Percentiles rank a stretch among this genome's conserved stretches.
These are phyloP conservation scores for Lunularia cruciata DNA, from an alignment of 225 moss, liverwort and hornwort species.

Conservation along the genomic window DNA sequence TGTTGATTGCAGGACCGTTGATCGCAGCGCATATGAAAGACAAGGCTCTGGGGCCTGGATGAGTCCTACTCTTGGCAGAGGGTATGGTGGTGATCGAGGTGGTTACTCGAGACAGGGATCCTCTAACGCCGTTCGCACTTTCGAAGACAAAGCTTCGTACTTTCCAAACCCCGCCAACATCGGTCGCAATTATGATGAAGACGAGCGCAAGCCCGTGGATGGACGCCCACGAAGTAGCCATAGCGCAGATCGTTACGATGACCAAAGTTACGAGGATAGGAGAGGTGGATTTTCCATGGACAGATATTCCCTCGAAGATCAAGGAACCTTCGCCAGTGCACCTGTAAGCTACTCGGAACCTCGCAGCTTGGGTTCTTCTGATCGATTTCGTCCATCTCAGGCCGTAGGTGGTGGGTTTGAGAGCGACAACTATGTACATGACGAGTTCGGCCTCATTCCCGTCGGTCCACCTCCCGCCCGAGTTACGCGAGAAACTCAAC, in stretches of 20 bases:
- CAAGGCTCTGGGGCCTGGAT: conserved; percentile 92
- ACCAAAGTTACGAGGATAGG: conserved; percentile 74
- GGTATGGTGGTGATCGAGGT: conserved; percentile 76
- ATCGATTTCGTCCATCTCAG: conserved; percentile 45
- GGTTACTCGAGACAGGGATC: conserved; percentile 75
- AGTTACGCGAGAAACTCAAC: conserved; percentile 19
- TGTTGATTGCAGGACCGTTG: conserved; percentile 72
- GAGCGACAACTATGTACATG: conserved; percentile 66
- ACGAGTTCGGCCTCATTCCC: conserved; percentile 50
- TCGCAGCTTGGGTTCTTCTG: conserved; percentile 28
- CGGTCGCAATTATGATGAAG: conserved; percentile 98
- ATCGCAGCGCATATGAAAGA: conserved; percentile 88
- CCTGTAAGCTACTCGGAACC: conserved; percentile 46
- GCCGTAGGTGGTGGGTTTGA: conserved; percentile 52
- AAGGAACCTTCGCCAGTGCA: conserved; percentile 44
- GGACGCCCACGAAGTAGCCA: conserved; percentile 88
- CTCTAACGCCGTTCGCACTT: conserved; percentile 63
- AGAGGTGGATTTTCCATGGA: conserved; percentile 67
- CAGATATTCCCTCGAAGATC: conserved; percentile 77
- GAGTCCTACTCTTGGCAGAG: conserved; percentile 89
- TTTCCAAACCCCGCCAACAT: conserved; percentile 99
- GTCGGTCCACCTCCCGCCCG: conserved; percentile 42
- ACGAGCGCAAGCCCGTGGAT: conserved; percentile 96
- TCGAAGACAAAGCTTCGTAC: conserved; percentile 96
- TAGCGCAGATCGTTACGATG: conserved; percentile 79